These are phyloP conservation scores for Aspergillus cejpii DNA, from an alignment of 2,329 filamentous ascomycete species.

Conservation along the genomic window DNA sequence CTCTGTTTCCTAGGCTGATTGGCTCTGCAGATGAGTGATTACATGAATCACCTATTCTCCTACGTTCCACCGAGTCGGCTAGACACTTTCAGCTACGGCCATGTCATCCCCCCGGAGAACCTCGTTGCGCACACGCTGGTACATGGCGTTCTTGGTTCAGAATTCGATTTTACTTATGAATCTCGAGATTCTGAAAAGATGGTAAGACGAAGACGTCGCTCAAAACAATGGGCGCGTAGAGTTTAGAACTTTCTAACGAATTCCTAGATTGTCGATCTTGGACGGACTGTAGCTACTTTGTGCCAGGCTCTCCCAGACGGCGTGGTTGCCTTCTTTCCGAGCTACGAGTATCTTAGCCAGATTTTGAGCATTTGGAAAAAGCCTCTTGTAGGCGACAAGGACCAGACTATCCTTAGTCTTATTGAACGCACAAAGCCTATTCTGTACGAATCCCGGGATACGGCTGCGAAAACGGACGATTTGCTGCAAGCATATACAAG, in stretches of 20 bases:
- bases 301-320: constrained; percentile 75
- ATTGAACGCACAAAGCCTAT: constrained; percentile 40
- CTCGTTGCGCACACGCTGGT: constrained; percentile 69
- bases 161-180: constrained; percentile 84
- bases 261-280: constrained; percentile 60
- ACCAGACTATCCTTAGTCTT: constrained; percentile 24
- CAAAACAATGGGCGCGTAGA: neutral
- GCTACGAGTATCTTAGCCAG: constrained; percentile 79
- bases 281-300: constrained; percentile 63
- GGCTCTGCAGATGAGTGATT: constrained; percentile 64
- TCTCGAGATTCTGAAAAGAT: constrained; percentile 62
- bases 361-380: constrained; percentile 60
- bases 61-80: constrained; percentile 59
- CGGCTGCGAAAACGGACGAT: constrained; percentile 51
- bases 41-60: constrained; percentile 77
- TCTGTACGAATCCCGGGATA: constrained; percentile 49
- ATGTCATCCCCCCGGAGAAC: constrained; percentile 80
- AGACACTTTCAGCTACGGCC: constrained; percentile 81
- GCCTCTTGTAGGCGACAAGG: constrained; percentile 22
- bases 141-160: constrained; percentile 41
- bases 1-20: constrained; percentile 8
- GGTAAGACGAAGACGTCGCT: constrained; percentile 35
- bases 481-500: constrained; percentile 66
- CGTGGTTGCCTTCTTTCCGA: constrained; percentile 90
- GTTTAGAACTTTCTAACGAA: constrained; percentile 2